Evolutionary conservation across 2,329 filamentous ascomycete species (phyloP).

Genomic region (Calonectria fujianensis): DNA sequence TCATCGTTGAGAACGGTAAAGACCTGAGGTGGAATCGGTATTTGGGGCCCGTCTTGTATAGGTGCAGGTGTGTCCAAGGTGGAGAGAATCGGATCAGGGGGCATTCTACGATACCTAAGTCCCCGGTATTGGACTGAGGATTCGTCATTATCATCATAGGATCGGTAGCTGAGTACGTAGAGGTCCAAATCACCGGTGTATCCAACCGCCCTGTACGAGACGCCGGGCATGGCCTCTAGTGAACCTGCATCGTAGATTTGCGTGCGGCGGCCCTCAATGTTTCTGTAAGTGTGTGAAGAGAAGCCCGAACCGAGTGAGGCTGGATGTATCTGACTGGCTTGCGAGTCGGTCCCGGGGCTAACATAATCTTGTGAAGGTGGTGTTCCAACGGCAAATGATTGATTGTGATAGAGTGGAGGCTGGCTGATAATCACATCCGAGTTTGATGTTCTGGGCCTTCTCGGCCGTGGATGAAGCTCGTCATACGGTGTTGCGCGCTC

Average conservation of each 20-base stretch:
- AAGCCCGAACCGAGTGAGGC: background rate
- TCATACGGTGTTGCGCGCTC: background rate
- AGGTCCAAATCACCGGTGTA: conserved; percentile 18
- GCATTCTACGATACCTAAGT: conserved; percentile 17
- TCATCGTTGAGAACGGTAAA: conserved; percentile 10
- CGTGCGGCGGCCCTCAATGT: background rate
- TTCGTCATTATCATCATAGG: conserved; percentile 19
- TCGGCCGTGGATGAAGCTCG: background rate
- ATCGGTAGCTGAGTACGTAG: conserved; percentile 9
- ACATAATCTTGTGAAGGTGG: conserved; percentile 11
- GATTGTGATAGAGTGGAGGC: background rate
- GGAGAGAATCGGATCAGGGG: background rate
- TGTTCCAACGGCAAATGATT: background rate
- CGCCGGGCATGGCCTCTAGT: conserved; percentile 3
- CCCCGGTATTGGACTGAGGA: conserved; percentile 19
- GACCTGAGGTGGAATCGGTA: conserved; percentile 12
- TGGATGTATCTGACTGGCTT: conserved; percentile 6
- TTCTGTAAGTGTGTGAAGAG: conserved; percentile 5
- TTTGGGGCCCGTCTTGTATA: background rate
- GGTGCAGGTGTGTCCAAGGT: background rate
- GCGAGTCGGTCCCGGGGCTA: conserved; percentile 8
- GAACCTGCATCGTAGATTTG: background rate
- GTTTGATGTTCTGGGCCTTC: conserved; percentile 10
- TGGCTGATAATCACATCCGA: background rate
- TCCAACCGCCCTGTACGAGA: conserved; percentile 5